Conservation (phyloP, 2,329 filamentous ascomycete genomes). For the Ophiocordyceps robertsii region DNA sequence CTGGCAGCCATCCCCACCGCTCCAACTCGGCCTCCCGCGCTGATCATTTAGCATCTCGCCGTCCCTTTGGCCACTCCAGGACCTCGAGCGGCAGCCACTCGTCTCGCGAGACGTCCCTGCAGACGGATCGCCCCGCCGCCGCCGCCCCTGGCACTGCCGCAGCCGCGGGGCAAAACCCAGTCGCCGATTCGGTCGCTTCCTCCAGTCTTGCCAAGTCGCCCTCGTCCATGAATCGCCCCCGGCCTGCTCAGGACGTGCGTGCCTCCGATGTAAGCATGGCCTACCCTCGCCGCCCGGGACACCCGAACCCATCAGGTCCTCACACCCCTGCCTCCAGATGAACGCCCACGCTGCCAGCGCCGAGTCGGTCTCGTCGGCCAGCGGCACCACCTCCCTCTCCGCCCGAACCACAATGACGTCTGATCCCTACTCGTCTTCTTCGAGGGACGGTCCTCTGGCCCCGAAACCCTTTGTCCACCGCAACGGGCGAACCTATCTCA, state of each 20-base stretch:
- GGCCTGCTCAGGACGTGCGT: conserved; percentile 3
- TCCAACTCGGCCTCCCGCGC: conserved; percentile 3
- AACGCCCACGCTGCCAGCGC: conserved; percentile 23
- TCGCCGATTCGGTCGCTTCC: neutral
- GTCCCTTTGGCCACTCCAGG: conserved; percentile 11
- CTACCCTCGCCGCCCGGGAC: neutral
- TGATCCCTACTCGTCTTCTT: conserved; percentile 27
- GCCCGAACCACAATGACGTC: conserved; percentile 34
- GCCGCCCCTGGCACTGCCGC: conserved; percentile 8
- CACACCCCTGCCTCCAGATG: conserved; percentile 12
- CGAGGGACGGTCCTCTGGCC: conserved; percentile 21
- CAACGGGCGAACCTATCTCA: conserved; percentile 72
- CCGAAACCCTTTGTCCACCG: conserved; percentile 51
- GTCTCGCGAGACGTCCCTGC: conserved; percentile 10
- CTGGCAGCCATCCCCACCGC: conserved; percentile 3
- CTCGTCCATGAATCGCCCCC: conserved; percentile 2
- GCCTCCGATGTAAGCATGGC: conserved; percentile 4
- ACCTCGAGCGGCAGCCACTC: conserved; percentile 17
- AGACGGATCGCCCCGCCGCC: conserved; percentile 14
- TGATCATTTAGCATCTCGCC: neutral
- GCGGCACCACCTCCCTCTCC: conserved; percentile 27
- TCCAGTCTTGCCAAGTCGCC: neutral
- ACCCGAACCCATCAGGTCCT: conserved; percentile 1
- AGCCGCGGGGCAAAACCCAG: conserved; percentile 1
- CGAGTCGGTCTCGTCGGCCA: conserved; percentile 33